phyloP scores from a whole-genome alignment of 352 stramenopile genomes.

The Blastocystis sp. region DNA sequence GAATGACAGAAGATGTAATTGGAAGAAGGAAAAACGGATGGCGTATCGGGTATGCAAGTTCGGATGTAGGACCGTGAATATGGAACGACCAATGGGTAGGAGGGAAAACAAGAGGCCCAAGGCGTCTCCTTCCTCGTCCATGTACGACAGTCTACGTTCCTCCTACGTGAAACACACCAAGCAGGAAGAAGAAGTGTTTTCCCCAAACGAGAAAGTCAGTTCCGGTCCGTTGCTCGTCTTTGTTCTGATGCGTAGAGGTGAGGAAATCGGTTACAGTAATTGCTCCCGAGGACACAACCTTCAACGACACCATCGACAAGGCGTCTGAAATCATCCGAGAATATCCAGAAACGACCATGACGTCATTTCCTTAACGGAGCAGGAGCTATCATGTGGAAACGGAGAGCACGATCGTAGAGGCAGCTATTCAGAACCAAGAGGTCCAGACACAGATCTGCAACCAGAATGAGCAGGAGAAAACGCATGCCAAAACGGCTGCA shows the following conservation, averaged over 20 bases:
- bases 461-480: neutral
- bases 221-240: neutral
- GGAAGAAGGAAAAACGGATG: no score
- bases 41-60: no score
- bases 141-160: constrained; percentile 2
- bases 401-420: neutral
- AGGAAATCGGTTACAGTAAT: neutral
- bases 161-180: constrained; percentile 21
- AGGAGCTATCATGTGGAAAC: neutral
- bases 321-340: neutral
- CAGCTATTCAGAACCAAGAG: constrained; percentile 9
- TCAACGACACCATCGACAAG: neutral
- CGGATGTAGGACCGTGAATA: no score
- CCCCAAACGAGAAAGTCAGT: neutral
- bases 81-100: no score
- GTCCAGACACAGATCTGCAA: neutral
- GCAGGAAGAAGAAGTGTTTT: constrained; percentile 19
- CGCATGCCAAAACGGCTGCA: neutral
- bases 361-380: neutral
- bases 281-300: neutral
- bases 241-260: neutral
- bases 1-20: neutral
- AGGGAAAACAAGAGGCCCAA: neutral
- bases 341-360: neutral
- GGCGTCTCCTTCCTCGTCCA: neutral